Percentiles rank a stretch among this genome's conserved stretches.
phyloP scores from a whole-genome alignment of 1,284 basidiomycete species.

The Trametes polyzona region DNA sequence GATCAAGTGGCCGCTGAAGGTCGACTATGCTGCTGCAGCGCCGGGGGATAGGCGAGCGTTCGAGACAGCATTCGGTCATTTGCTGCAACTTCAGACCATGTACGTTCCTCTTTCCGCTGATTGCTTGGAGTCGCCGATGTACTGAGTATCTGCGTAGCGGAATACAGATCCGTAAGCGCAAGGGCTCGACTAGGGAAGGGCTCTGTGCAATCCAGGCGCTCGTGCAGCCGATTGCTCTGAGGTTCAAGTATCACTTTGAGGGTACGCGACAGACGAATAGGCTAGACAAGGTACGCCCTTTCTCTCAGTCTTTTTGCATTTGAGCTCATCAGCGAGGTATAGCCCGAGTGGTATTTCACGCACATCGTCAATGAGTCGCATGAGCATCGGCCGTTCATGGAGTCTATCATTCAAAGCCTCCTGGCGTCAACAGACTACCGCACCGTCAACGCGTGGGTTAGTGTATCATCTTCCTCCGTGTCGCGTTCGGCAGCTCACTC shows the following conservation, averaged over 20 bases:
- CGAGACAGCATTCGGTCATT: constrained; percentile 72
- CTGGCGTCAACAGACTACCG: constrained; percentile 64
- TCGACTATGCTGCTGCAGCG: constrained; percentile 61
- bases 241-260: constrained; percentile 98
- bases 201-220: constrained; percentile 85
- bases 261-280: constrained; percentile 86
- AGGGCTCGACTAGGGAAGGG: constrained; percentile 35
- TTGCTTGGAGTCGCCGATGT: too few species aligned
- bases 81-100: constrained; percentile 80
- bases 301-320: too few species aligned
- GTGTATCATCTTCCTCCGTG: background rate
- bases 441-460: constrained; percentile 76
- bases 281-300: constrained; percentile 95
- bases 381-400: constrained; percentile 81
- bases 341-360: constrained; percentile 98
- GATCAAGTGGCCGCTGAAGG: constrained; percentile 80
- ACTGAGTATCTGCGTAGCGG: constrained; percentile 42
- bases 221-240: constrained; percentile 81
- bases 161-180: constrained; percentile 45
- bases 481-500: background rate
- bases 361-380: constrained; percentile 86
- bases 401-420: constrained; percentile 76
- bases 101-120: constrained; percentile 42
- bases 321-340: too few species aligned
- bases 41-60: constrained; percentile 63